Conservation (phyloP, 345 rosid genomes). For the Euphorbia peplus region DNA sequence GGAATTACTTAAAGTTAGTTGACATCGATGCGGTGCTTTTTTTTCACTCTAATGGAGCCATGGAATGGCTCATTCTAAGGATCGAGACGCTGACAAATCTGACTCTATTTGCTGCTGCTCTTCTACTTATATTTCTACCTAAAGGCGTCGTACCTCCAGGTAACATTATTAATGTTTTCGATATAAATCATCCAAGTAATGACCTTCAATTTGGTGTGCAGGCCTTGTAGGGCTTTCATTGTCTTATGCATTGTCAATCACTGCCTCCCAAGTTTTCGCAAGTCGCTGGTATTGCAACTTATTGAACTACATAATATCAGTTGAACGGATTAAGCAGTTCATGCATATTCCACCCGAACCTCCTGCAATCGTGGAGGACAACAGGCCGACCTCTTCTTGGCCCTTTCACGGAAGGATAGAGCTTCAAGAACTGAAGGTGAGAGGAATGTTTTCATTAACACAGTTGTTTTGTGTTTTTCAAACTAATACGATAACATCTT, state of each 20-base stretch:
- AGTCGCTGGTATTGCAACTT: conserved; percentile 29
- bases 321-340: conserved; percentile 35
- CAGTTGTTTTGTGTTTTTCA: not conserved
- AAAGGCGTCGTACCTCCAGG: conserved; percentile 46
- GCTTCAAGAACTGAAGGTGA: conserved; percentile 25
- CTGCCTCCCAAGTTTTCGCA: conserved; percentile 18
- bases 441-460: not conserved
- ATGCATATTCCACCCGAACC: conserved; percentile 34
- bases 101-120: conserved; percentile 63
- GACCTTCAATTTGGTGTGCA: not conserved
- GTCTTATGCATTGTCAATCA: conserved; percentile 27
- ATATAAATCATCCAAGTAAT: not conserved
- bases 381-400: conserved; percentile 26
- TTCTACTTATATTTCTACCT: conserved; percentile 70
- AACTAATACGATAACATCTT: not conserved
- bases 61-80: conserved; percentile 80
- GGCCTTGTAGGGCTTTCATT: conserved; percentile 26
- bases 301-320: conserved; percentile 31
- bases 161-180: not conserved
- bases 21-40: conserved; percentile 71
- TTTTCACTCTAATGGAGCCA: conserved; percentile 68
- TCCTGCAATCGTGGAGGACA: conserved; percentile 25
- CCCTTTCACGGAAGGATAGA: conserved; percentile 30
- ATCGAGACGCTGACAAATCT: conserved; percentile 66
- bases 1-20: conserved; percentile 52